Base-by-base conservation (phyloP, 1,139 yeast species). In the Geotrichum macrosporum region DNA sequence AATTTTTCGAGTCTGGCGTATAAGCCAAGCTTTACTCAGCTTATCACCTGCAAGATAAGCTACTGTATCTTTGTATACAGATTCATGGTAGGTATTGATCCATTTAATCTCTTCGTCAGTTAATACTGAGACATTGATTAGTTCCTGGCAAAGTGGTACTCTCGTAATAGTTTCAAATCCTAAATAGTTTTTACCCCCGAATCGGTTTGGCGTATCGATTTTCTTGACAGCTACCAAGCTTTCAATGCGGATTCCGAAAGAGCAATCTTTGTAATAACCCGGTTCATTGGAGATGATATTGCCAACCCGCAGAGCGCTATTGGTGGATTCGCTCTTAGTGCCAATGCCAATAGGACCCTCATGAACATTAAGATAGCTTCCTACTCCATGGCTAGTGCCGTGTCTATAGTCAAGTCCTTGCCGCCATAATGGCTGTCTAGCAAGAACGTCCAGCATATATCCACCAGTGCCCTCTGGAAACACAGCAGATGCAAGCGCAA, bases 361-460 rank as follows among this genome's bases (percentile, higher is more conserved):
- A 64, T 94, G 98, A 36, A 92, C 98, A 61, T 92, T 92, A 55
- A 94, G 76, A 63, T 73, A 92, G 0, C 95, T 74, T 3, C 96
- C 98, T 44, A 94, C 80, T n/a, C 98, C 98, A 65, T 94, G 99
- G 1, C 96, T 94, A 1, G 98, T 94, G 26, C 98, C 97, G 64
- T 94, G 99, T 48, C 84, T 79, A 66, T 92, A 94, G 67, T 94
- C 96, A 47, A 92, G 72, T 1, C 96, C 96, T 46, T 79, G 67
- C 33, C 75, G 68, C 98, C 98, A 92, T 57, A 94, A 72, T 62
- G 66, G 77, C 67, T 89, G 97, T 62, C 99, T 80, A 1, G 98
- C 98, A 49, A 89, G 73, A 1, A 83, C 75, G 63, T 94, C 99
- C 48, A 94, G 76, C 66, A 78, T 77, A 59, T 76, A 78, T 3